Conservation (phyloP, 495 filamentous ascomycete genomes). For the Aspergillus coremiiformis region DNA sequence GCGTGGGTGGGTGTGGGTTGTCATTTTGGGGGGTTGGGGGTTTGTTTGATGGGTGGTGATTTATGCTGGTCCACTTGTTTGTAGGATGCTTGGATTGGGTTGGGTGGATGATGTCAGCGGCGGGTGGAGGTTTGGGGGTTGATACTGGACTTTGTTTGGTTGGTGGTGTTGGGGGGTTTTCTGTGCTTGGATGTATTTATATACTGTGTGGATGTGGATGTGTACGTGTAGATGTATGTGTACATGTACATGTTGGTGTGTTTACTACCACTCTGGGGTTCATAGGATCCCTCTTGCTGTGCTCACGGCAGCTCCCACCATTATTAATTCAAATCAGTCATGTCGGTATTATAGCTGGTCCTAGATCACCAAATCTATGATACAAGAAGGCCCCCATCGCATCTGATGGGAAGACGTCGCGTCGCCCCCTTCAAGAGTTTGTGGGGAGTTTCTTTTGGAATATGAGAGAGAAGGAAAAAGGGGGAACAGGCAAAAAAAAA, state of each 20-base stretch:
- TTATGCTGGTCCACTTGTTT: too few relatives aligned
- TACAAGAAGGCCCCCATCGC: not conserved
- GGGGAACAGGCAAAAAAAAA: too few relatives aligned
- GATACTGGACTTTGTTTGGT: not conserved
- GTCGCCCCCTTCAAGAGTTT: not conserved
- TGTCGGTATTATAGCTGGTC: not conserved
- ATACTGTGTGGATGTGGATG: too few relatives aligned
- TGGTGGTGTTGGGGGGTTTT: too few relatives aligned
- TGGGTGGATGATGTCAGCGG: constrained; percentile 35
- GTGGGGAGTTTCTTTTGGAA: not conserved
- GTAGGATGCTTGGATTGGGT: not conserved
- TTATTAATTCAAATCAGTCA: not conserved
- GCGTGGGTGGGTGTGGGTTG: constrained; percentile 52
- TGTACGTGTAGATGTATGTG: too few relatives aligned
- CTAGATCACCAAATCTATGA: not conserved
- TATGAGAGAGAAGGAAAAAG: constrained; percentile 11
- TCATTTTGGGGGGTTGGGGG: not conserved
- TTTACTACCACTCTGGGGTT: too few relatives aligned
- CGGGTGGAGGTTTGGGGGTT: not conserved
- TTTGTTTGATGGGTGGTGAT: not conserved
- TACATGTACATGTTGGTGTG: too few relatives aligned
- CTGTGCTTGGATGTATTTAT: too few relatives aligned
- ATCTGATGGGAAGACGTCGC: not conserved
- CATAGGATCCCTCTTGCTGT: too few relatives aligned
- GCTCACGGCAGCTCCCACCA: not conserved